phyloP scores from a whole-genome alignment of 1,284 basidiomycete species.

The Trametes hirsuta region DNA sequence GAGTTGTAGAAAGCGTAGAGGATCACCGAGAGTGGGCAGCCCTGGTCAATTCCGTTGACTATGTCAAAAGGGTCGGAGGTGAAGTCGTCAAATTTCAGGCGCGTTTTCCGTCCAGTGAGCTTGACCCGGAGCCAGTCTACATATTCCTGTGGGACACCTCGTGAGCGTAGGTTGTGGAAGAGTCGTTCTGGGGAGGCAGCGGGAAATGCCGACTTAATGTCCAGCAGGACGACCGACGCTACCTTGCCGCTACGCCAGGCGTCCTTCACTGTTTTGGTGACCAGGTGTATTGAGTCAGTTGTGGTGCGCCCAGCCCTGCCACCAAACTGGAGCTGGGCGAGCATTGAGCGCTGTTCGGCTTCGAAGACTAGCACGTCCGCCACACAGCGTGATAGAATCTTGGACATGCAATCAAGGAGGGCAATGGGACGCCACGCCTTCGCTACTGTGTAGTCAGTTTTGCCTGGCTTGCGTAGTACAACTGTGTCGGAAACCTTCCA shows the following conservation, averaged over 20 bases:
- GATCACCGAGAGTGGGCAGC: constrained; percentile 38
- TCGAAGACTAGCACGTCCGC: constrained; percentile 29
- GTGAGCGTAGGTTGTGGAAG: constrained; percentile 35
- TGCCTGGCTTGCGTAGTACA: constrained; percentile 44
- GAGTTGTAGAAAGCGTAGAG: constrained; percentile 40
- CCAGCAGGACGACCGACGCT: constrained; percentile 39
- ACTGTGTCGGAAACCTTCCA: constrained; percentile 40
- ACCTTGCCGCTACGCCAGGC: constrained; percentile 39
- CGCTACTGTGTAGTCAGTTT: constrained; percentile 37
- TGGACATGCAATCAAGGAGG: constrained; percentile 40
- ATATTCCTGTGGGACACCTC: constrained; percentile 33
- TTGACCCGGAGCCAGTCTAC: constrained; percentile 28
- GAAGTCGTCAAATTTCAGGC: constrained; percentile 36
- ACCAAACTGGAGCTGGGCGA: constrained; percentile 39
- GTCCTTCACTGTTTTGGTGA: constrained; percentile 36
- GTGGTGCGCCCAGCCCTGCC: constrained; percentile 40
- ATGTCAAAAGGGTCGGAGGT: constrained; percentile 29
- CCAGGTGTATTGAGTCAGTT: constrained; percentile 40
- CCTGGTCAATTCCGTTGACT: constrained; percentile 37
- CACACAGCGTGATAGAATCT: constrained; percentile 35
- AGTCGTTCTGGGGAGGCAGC: constrained; percentile 35
- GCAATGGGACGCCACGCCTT: constrained; percentile 45
- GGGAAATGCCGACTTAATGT: constrained; percentile 46
- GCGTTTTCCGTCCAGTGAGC: constrained; percentile 29
- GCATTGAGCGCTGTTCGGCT: constrained; percentile 26